phyloP scores from a whole-genome alignment of 2,329 filamentous ascomycete species.

The Phialophora chinensis region DNA sequence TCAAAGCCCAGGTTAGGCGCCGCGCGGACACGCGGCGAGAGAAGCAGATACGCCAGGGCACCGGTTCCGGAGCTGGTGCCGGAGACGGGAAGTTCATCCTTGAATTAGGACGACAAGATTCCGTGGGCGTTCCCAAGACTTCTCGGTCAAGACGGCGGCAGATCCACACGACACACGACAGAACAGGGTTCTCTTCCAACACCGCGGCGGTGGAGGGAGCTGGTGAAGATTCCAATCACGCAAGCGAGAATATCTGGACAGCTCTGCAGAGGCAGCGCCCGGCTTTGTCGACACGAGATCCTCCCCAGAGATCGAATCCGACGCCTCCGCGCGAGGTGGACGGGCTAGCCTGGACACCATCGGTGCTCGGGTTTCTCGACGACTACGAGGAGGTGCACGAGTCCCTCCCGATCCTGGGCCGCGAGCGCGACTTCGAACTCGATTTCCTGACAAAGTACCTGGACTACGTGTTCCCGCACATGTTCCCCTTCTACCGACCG shows the following conservation, averaged over 20 bases:
- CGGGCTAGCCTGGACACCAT: not conserved
- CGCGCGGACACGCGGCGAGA: conserved; percentile 54
- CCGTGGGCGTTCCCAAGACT: not conserved
- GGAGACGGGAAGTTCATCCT: conserved; percentile 9
- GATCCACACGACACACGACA: not conserved
- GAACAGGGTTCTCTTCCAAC: not conserved
- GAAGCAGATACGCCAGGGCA: conserved; percentile 21
- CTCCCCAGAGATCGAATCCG: not conserved
- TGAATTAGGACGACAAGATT: conserved; percentile 1
- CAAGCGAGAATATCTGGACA: not conserved
- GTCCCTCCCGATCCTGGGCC: conserved; percentile 22
- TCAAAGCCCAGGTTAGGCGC: conserved; percentile 64
- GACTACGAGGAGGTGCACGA: conserved; percentile 21
- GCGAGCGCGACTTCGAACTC: conserved; percentile 30
- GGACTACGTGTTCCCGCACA: conserved; percentile 66
- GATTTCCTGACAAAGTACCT: conserved; percentile 64
- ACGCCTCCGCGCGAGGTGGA: not conserved
- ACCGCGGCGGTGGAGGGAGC: not conserved
- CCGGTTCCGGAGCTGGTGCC: conserved; percentile 18
- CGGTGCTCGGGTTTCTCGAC: conserved; percentile 17
- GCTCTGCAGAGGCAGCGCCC: not conserved
- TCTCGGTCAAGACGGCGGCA: not conserved
- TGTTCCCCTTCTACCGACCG: conserved; percentile 68
- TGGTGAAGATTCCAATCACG: not conserved
- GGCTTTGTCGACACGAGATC: not conserved